Evolutionary conservation across 805 yeast genomes (phyloP).

Genomic region (Brettanomyces custersianus): DNA sequence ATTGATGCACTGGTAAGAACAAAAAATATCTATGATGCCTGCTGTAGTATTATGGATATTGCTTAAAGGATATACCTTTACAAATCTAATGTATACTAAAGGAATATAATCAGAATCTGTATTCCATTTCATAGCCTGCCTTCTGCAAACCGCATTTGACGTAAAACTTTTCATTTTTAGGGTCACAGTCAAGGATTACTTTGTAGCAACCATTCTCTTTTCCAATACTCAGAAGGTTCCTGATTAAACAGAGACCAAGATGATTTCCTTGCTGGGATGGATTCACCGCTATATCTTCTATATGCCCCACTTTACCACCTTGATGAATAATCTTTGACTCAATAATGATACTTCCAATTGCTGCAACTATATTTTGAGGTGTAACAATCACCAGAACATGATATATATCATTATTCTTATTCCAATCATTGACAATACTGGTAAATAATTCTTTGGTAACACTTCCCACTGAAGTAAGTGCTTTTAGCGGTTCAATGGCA

Average conservation of each 20-base stretch:
- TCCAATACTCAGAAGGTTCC: slow-evolving; percentile 52
- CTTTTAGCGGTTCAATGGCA: slow-evolving; percentile 52
- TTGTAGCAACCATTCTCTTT: slow-evolving; percentile 66
- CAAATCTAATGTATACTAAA: background rate
- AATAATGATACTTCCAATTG: slow-evolving; percentile 72
- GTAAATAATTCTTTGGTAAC: slow-evolving; percentile 43
- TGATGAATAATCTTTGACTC: slow-evolving; percentile 80
- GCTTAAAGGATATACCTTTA: slow-evolving; percentile 3
- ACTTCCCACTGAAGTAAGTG: slow-evolving; percentile 77
- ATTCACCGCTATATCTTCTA: slow-evolving; percentile 87
- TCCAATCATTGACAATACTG: slow-evolving; percentile 52
- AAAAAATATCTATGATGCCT: slow-evolving; percentile 11
- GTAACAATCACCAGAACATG: slow-evolving; percentile 62
- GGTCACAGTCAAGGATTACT: slow-evolving; percentile 81
- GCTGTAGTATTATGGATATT: slow-evolving; percentile 8
- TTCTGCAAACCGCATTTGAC: slow-evolving; percentile 73
- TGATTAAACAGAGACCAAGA: slow-evolving; percentile 63
- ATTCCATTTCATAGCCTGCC: slow-evolving; percentile 65
- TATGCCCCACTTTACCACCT: slow-evolving; percentile 84
- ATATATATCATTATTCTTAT: slow-evolving; percentile 41
- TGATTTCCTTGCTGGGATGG: slow-evolving; percentile 71
- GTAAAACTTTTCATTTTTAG: slow-evolving; percentile 75
- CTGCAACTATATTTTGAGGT: slow-evolving; percentile 48
- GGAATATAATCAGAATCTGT: slow-evolving; percentile 27
- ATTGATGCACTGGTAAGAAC: slow-evolving; percentile 11